phyloP scores from a whole-genome alignment of 2,329 filamentous ascomycete genomes.

The Teratosphaeria epicoccoides region DNA sequence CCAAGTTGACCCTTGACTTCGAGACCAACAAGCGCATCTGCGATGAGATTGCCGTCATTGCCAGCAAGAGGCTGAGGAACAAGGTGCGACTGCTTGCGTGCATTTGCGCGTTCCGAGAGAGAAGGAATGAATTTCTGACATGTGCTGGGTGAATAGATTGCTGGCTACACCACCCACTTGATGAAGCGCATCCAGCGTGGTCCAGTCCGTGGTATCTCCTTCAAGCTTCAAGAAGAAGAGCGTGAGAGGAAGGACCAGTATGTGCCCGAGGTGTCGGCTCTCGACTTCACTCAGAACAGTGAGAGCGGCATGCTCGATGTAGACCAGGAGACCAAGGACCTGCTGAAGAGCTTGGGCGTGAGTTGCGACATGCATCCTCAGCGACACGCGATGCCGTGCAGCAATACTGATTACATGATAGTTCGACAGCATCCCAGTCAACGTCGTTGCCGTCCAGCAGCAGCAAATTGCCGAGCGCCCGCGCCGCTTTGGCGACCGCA shows the following conservation, averaged over 20 bases:
- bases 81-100: conserved; percentile 52
- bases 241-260: conserved; percentile 99
- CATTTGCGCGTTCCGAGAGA: not conserved
- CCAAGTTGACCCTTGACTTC: conserved; percentile 97
- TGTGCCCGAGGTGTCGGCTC: conserved; percentile 95
- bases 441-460: conserved; percentile 83
- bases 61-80: conserved; percentile 97
- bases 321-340: conserved; percentile 95
- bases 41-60: conserved; percentile 99
- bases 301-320: conserved; percentile 91
- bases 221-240: conserved; percentile 99
- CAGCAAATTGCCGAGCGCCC: conserved; percentile 75
- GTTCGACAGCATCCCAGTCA: conserved; percentile 98
- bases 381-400: not conserved
- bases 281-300: conserved; percentile 92
- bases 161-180: conserved; percentile 88
- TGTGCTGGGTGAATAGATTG: conserved; percentile 52
- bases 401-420: conserved; percentile 30
- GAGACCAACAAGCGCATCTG: conserved; percentile 99
- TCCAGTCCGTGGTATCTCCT: conserved; percentile 98
- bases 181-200: conserved; percentile 99
- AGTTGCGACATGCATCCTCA: conserved; percentile 35
- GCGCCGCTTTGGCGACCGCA: conserved; percentile 64
- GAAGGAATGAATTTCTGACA: not conserved
- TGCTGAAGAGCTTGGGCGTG: conserved; percentile 98